A percentile compares a stretch with the other conserved stretches of the same genome.
phyloP scores from a whole-genome alignment of 208 protist genomes.

The Blastocrithidia nonstop region DNA sequence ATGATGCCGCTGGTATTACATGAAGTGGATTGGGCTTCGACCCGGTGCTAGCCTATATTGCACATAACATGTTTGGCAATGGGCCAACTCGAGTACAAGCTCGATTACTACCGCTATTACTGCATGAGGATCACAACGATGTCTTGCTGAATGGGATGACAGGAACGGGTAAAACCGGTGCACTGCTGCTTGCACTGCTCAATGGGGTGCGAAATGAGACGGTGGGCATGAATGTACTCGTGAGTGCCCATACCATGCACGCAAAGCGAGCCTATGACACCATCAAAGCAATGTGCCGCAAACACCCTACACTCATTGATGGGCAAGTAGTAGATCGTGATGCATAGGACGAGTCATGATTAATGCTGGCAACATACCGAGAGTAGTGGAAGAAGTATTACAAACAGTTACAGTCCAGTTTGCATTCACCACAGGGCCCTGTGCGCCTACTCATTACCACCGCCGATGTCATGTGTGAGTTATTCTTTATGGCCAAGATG shows the following conservation, averaged over 20 bases:
- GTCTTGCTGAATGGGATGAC: constrained; percentile 68
- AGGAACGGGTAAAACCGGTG: constrained; percentile 62
- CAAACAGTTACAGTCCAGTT: constrained; percentile 12
- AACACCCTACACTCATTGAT: constrained; percentile 14
- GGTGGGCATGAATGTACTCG: constrained; percentile 56
- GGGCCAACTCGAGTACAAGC: constrained; percentile 47
- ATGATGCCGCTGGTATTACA: constrained; percentile 10
- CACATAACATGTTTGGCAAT: constrained; percentile 21
- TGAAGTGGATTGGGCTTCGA: constrained; percentile 47
- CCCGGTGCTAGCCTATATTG: constrained; percentile 17
- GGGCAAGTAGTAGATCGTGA: constrained; percentile 37
- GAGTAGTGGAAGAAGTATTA: constrained; percentile 50
- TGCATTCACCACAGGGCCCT: constrained; percentile 14
- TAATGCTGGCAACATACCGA: constrained; percentile 29
- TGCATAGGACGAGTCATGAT: constrained; percentile 49
- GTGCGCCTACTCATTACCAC: constrained; percentile 65
- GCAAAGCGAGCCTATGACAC: constrained; percentile 45
- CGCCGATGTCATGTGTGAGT: constrained; percentile 57
- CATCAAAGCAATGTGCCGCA: constrained; percentile 29
- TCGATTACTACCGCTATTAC: constrained; percentile 43
- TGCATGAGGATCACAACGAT: constrained; percentile 78
- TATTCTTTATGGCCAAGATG: constrained; percentile 79
- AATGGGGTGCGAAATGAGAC: constrained; percentile 51
- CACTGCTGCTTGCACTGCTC: constrained; percentile 53
- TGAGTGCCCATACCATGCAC: constrained; percentile 39